phyloP scores from a whole-genome alignment of 441 rosid genomes.

The Euphorbia corollata region DNA sequence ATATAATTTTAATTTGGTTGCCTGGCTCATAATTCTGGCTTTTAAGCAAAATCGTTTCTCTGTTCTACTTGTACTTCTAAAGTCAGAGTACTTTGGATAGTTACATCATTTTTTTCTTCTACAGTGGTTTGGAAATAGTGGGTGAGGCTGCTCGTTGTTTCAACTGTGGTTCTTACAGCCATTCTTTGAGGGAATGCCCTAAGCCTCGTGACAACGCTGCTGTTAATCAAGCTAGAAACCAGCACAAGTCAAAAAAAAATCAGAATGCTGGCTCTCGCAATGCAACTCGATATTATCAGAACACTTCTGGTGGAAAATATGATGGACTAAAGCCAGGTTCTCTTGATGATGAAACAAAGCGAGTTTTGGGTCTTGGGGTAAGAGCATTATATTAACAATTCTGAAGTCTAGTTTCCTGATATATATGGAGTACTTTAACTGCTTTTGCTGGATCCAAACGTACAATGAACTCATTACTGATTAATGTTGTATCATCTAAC shows the following conservation, averaged over 20 bases:
- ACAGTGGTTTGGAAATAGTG: constrained; percentile 65
- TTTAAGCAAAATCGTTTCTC: not conserved
- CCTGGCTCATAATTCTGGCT: constrained; percentile 1
- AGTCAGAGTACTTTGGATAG: constrained; percentile 3
- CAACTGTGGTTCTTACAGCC: constrained; percentile 89
- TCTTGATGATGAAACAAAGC: constrained; percentile 70
- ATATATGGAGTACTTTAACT: not conserved
- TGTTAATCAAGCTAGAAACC: constrained; percentile 73
- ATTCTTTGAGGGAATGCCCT: constrained; percentile 79
- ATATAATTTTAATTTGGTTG: not conserved
- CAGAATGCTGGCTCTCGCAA: constrained; percentile 50
- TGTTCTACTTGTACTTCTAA: constrained; percentile 7
- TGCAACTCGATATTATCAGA: constrained; percentile 69
- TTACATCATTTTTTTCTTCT: constrained; percentile 17
- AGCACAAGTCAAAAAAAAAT: constrained; percentile 60
- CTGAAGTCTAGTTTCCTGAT: not conserved
- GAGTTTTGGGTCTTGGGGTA: constrained; percentile 84
- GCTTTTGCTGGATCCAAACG: constrained; percentile 7
- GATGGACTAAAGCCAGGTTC: constrained; percentile 86
- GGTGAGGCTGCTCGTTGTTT: constrained; percentile 86
- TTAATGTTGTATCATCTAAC: not conserved
- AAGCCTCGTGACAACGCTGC: constrained; percentile 82
- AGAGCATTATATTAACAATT: constrained; percentile 8
- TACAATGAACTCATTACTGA: not conserved
- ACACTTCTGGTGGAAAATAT: constrained; percentile 62